phyloP scores from a whole-genome alignment of 1,284 basidiomycete species.

The Puccinia triticina region DNA sequence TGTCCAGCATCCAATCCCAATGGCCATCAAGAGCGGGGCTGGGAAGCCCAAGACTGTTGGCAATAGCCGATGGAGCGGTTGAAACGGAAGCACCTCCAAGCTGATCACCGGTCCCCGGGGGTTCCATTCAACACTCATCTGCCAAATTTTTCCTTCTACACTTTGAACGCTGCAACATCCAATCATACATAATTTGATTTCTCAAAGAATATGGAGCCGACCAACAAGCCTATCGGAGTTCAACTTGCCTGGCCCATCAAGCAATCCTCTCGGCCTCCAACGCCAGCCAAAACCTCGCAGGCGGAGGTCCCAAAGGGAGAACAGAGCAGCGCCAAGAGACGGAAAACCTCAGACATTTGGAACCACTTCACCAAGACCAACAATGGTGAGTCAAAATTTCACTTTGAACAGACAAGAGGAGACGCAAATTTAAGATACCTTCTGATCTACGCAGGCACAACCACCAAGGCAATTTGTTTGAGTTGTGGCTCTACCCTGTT shows the following conservation, averaged over 20 bases:
- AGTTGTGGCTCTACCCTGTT: background rate
- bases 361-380: conserved; percentile 30
- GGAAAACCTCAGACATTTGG: conserved; percentile 24
- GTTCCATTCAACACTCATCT: too few species aligned
- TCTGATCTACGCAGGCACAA: background rate
- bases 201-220: background rate
- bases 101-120: too few species aligned
- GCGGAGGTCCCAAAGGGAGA: background rate
- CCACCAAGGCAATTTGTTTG: conserved; percentile 23
- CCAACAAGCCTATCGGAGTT: background rate
- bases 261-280: background rate
- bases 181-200: too few species aligned
- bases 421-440: background rate
- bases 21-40: background rate
- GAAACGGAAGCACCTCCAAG: too few species aligned
- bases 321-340: conserved; percentile 5
- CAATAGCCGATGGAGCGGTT: background rate
- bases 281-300: background rate
- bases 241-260: conserved; percentile 8
- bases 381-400: background rate
- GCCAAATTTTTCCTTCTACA: too few species aligned
- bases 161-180: too few species aligned
- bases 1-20: background rate
- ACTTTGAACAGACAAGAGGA: background rate
- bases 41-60: background rate